Percentiles rank a stretch among this genome's conserved stretches.
phyloP scores from a whole-genome alignment of 2,329 filamentous ascomycete species.

The Diaporthe sp. region DNA sequence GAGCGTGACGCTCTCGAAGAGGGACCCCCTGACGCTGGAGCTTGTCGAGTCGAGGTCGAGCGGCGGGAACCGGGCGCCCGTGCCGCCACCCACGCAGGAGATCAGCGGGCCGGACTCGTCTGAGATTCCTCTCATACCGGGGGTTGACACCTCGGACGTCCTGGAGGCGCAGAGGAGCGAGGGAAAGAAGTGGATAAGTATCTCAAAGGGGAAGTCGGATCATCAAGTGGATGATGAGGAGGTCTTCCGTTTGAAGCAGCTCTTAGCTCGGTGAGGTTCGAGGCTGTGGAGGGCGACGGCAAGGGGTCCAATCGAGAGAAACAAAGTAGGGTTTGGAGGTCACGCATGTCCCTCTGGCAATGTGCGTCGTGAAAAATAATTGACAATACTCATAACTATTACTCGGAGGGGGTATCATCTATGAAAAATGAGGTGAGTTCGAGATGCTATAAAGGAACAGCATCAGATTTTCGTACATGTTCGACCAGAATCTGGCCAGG shows the following conservation, averaged over 20 bases:
- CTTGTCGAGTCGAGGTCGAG: constrained; percentile 36
- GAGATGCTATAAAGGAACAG: constrained; percentile 21
- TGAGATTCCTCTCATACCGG: constrained; percentile 22
- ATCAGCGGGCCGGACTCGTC: constrained; percentile 38
- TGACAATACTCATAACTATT: constrained; percentile 16
- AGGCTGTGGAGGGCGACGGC: background rate
- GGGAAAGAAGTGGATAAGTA: constrained; percentile 38
- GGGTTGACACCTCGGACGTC: background rate
- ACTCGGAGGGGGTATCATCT: constrained; percentile 33
- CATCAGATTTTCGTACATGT: constrained; percentile 29
- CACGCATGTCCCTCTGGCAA: background rate
- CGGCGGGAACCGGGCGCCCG: constrained; percentile 13
- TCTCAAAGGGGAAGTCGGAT: constrained; percentile 19
- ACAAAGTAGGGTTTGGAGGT: background rate
- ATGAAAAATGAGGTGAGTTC: constrained; percentile 34
- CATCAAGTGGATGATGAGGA: constrained; percentile 17
- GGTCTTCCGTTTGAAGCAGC: constrained; percentile 35
- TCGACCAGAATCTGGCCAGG: background rate
- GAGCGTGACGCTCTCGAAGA: constrained; percentile 33
- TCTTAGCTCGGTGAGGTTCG: constrained; percentile 34
- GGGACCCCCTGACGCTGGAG: constrained; percentile 34
- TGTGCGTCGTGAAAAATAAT: background rate
- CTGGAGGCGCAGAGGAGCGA: constrained; percentile 35
- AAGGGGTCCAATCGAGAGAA: background rate
- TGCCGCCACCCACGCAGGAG: constrained; percentile 35